phyloP scores from a whole-genome alignment of 2,329 filamentous ascomycete genomes.

The Leptosphaerulina australis region DNA sequence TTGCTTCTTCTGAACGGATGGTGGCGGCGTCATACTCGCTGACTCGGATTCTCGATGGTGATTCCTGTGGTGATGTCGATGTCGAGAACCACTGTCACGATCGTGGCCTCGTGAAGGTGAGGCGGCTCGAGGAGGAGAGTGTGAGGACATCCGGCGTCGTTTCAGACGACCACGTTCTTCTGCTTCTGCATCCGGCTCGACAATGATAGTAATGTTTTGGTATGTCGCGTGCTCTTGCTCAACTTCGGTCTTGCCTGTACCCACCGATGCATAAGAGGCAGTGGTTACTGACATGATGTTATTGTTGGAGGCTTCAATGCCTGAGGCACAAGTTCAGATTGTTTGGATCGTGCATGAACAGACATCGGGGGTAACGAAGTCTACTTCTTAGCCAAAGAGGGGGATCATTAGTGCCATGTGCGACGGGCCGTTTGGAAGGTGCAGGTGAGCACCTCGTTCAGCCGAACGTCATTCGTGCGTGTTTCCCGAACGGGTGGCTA shows the following conservation, averaged over 20 bases:
- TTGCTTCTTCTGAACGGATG: slow-evolving; percentile 30
- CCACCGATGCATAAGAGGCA: slow-evolving; percentile 1
- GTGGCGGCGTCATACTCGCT: slow-evolving; percentile 32
- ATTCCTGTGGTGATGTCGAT: slow-evolving; percentile 41
- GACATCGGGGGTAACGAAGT: background rate
- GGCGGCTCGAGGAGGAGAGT: slow-evolving; percentile 37
- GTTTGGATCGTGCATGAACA: slow-evolving; percentile 1
- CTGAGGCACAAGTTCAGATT: slow-evolving; percentile 1
- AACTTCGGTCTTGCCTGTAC: background rate
- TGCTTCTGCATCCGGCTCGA: slow-evolving; percentile 35
- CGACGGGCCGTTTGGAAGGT: slow-evolving; percentile 27
- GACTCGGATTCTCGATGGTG: slow-evolving; percentile 39
- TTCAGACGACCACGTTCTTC: slow-evolving; percentile 44
- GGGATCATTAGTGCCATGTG: slow-evolving; percentile 19
- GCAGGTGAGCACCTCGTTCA: slow-evolving; percentile 10
- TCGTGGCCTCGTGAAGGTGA: slow-evolving; percentile 46
- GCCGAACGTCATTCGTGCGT: slow-evolving; percentile 14
- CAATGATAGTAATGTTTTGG: background rate
- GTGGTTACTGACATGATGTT: slow-evolving; percentile 11
- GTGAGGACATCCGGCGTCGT: slow-evolving; percentile 37
- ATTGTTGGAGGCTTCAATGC: slow-evolving; percentile 1
- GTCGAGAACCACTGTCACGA: slow-evolving; percentile 39
- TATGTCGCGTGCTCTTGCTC: slow-evolving; percentile 2
- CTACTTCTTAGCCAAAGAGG: slow-evolving; percentile 9
- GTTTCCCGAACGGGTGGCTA: slow-evolving; percentile 3